These are phyloP conservation scores for Porcisia hertigi DNA, from an alignment of 208 protist genomes.

Conservation along the genomic window DNA sequence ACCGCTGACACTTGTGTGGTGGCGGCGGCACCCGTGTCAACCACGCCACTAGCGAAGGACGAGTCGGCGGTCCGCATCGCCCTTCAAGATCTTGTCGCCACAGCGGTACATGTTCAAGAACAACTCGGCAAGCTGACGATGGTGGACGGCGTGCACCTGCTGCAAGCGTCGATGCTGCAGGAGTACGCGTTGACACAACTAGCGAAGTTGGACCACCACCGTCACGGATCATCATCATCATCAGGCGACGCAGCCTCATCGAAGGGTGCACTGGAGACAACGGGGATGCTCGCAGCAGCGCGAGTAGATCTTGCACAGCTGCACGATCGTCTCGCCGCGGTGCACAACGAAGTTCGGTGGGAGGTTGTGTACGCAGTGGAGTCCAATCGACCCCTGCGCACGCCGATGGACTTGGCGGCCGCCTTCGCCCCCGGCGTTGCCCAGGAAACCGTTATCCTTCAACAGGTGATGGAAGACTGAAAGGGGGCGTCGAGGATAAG, in stretches of 20 bases:
- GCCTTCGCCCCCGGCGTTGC: constrained; percentile 54
- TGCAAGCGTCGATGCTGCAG: constrained; percentile 31
- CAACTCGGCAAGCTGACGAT: constrained; percentile 27
- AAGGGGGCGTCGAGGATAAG: neutral
- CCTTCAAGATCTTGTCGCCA: constrained; percentile 17
- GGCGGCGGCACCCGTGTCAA: neutral
- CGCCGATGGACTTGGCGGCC: constrained; percentile 52
- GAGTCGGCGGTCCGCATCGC: neutral
- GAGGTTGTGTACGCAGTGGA: constrained; percentile 61
- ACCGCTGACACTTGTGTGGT: neutral
- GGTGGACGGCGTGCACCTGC: constrained; percentile 39
- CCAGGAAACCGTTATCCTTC: constrained; percentile 74
- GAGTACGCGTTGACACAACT: constrained; percentile 25
- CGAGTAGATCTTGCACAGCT: constrained; percentile 10
- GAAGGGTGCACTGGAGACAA: neutral
- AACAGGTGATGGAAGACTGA: constrained; percentile 68
- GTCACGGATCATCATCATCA: neutral
- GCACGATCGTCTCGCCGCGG: constrained; percentile 15
- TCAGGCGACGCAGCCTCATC: neutral
- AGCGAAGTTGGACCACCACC: neutral
- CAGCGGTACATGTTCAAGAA: constrained; percentile 9
- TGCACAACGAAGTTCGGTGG: constrained; percentile 48
- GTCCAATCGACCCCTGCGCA: constrained; percentile 48
- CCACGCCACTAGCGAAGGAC: neutral
- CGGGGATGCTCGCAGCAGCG: neutral